Base-by-base conservation (phyloP, 805 yeast genomes). In the Maudiozyma bulderi region DNA sequence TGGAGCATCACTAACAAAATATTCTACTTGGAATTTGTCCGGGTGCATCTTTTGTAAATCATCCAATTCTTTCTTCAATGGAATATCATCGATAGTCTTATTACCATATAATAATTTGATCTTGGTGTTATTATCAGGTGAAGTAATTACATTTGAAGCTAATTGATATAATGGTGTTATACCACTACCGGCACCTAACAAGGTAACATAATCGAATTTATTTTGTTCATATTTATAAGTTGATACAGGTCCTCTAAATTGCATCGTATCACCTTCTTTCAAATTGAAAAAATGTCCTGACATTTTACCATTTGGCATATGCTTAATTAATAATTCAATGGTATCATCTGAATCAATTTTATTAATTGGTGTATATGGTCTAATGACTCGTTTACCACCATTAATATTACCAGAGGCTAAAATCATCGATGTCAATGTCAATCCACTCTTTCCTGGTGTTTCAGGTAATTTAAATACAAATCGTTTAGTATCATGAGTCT, bases 181-280 rank as follows among this genome's bases (percentile, higher is more conserved):
- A 71, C 98, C 98, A 47, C 95, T 77, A 64, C 99, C 99, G 64
- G 95, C 99, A 60, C 96, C 97, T 58, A 91, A 74, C 65, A 91
- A 77, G 50, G 83, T 79, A 66, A 91, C 80, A 56, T 80, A 73
- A 61, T 85, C 79, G 74, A 78, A 91, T 66, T 81, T 78, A 76
- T 91, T 91, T 57, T 91, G 84, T 59, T 77, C 77, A 87, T 93
- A 87, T 65, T 84, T 80, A 86, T 91, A 90, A 75, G 91, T 93
- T 61, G 76, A 73, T 56, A 89, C 77, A 55, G 98, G 97, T 45
- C 99, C 99, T 75, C 89, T 91, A 77, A 93, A 84, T 10, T 95
- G 72, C 49, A 91, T 76, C 47, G 88, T 78, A 62, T 91, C 98
- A 61, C 84, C 78, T 51, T 77, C 80, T 68, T 84, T 81, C 65